These are phyloP conservation scores for Arabidopsis hybrid DNA, from an alignment of 441 rosid genomes.

Conservation along the genomic window DNA sequence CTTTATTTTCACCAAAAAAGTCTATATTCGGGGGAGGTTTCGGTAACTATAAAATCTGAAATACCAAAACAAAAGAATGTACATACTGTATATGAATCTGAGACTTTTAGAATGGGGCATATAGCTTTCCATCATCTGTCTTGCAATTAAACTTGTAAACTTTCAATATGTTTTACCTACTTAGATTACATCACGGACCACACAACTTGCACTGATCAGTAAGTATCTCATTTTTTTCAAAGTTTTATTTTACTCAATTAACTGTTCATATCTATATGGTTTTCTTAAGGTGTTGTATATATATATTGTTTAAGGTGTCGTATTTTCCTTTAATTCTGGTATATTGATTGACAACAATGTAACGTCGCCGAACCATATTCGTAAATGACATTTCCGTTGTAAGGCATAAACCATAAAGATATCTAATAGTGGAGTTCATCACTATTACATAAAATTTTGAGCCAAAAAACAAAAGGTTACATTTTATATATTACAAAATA, in stretches of 20 bases:
- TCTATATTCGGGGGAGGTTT: too few species aligned
- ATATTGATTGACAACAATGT: neutral
- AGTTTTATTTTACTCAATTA: neutral
- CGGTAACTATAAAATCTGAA: too few species aligned
- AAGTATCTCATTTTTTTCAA: neutral
- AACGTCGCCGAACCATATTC: conserved; percentile 7
- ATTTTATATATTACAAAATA: neutral
- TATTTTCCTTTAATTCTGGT: neutral
- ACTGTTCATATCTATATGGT: conserved; percentile 5
- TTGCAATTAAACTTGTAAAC: too few species aligned
- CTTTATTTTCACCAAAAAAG: too few species aligned
- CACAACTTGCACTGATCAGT: conserved; percentile 17
- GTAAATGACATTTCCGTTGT: conserved; percentile 9
- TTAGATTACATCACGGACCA: conserved; percentile 14
- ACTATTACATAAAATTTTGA: neutral
- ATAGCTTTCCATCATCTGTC: too few species aligned
- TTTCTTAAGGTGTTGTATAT: neutral
- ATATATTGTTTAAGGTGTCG: neutral
- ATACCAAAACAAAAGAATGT: too few species aligned
- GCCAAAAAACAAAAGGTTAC: neutral
- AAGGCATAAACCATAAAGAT: neutral
- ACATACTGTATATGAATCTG: too few species aligned
- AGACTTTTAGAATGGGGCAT: too few species aligned
- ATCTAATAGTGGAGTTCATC: conserved; percentile 13
- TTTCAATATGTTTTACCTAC: too few species aligned